A percentile compares a stretch with the other conserved stretches of the same genome.
Evolutionary conservation across 2,329 filamentous ascomycete species (phyloP).

Genomic region (Neocucurbitaria cava): DNA sequence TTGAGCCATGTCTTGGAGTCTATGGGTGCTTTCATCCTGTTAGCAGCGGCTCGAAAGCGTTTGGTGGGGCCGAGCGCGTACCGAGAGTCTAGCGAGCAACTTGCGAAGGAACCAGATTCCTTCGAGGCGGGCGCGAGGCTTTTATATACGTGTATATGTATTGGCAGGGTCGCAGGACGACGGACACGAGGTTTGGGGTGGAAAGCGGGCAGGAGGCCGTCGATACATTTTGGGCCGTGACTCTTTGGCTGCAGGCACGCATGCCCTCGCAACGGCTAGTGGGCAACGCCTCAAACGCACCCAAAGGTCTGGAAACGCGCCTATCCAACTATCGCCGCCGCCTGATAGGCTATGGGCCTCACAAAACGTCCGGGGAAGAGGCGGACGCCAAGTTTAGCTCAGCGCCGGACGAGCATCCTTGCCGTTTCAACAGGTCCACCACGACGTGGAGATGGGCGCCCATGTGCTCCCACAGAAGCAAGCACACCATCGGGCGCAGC

Average conservation of each 20-base stretch:
- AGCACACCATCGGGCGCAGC: background rate
- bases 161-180: constrained; percentile 17
- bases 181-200: constrained; percentile 17
- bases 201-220: constrained; percentile 29
- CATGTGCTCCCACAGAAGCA: constrained; percentile 12
- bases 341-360: constrained; percentile 22
- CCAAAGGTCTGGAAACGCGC: constrained; percentile 29
- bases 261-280: constrained; percentile 23
- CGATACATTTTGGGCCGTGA: constrained; percentile 29
- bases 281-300: constrained; percentile 20
- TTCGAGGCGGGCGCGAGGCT: constrained; percentile 17
- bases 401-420: constrained; percentile 9
- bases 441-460: constrained; percentile 6
- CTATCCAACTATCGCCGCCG: constrained; percentile 9
- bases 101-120: constrained; percentile 21
- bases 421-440: background rate
- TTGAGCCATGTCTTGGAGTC: constrained; percentile 35
- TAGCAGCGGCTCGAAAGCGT: constrained; percentile 28
- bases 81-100: constrained; percentile 32
- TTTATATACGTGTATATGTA: constrained; percentile 19
- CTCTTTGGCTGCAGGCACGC: constrained; percentile 31
- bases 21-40: constrained; percentile 30
- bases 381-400: constrained; percentile 10
- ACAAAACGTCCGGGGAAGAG: constrained; percentile 10
- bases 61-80: constrained; percentile 38